A percentile compares a stretch with the other conserved stretches of the same genome.
Conservation (phyloP, 2,329 filamentous ascomycete species). For the Fusarium sp. region DNA sequence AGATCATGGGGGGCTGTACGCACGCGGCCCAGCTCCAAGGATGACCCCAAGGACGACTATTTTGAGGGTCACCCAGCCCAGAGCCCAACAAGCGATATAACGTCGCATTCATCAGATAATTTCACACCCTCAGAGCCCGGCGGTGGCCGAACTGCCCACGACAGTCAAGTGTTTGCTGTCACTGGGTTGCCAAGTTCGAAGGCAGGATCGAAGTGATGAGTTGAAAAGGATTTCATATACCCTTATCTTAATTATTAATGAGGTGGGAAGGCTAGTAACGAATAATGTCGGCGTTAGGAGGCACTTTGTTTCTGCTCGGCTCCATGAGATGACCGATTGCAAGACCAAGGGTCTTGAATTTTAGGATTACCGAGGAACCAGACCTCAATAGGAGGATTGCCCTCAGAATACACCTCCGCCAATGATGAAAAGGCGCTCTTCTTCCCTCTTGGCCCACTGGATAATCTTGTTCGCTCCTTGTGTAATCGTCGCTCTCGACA, state of each 20-base stretch:
- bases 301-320: conserved; percentile 25
- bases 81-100: conserved; percentile 31
- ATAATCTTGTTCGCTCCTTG: conserved; percentile 90
- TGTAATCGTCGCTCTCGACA: conserved; percentile 73
- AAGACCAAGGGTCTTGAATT: conserved; percentile 30
- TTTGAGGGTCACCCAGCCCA: conserved; percentile 24
- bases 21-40: conserved; percentile 40
- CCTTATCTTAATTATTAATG: conserved; percentile 17
- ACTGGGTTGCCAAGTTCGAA: conserved; percentile 26
- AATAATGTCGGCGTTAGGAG: conserved; percentile 42
- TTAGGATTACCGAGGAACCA: conserved; percentile 31
- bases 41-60: conserved; percentile 38
- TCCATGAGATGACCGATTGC: conserved; percentile 28
- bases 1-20: conserved; percentile 45
- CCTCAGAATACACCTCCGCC: conserved; percentile 86
- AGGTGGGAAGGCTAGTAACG: conserved; percentile 31
- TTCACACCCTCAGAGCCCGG: conserved; percentile 29
- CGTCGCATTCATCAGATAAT: conserved; percentile 30
- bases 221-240: not conserved
- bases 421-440: conserved; percentile 95
- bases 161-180: conserved; percentile 22
- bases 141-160: conserved; percentile 7
- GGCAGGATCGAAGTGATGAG: conserved; percentile 20
- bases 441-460: conserved; percentile 90
- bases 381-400: conserved; percentile 30